phyloP scores from a whole-genome alignment of 345 rosid genomes.

The Turritis glabra region DNA sequence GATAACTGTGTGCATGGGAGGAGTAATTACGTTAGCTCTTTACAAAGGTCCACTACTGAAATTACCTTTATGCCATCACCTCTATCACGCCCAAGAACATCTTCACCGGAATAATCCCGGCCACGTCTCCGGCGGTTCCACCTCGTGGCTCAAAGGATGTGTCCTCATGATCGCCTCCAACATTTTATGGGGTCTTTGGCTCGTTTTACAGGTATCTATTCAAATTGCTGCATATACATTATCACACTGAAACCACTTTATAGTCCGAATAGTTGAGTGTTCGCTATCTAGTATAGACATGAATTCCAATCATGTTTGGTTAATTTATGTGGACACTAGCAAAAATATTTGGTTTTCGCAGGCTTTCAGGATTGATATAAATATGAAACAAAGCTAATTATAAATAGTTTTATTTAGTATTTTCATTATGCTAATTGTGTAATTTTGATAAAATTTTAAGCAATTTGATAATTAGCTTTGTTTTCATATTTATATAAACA shows the following conservation, averaged over 20 bases:
- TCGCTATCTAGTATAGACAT: too few species aligned
- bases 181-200: slow-evolving; percentile 76
- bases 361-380: too few species aligned
- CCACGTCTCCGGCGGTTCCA: slow-evolving; percentile 46
- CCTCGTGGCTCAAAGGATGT: slow-evolving; percentile 81
- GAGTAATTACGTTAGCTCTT: slow-evolving; percentile 65
- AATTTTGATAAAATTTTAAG: background rate
- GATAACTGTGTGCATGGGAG: slow-evolving; percentile 61
- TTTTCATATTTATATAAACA: slow-evolving; percentile 30
- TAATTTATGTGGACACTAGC: too few species aligned
- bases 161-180: slow-evolving; percentile 79
- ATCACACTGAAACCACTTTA: background rate
- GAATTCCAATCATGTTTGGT: too few species aligned
- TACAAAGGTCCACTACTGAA: slow-evolving; percentile 73
- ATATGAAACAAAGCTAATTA: too few species aligned
- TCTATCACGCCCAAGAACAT: slow-evolving; percentile 31
- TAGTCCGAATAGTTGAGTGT: background rate
- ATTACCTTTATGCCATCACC: slow-evolving; percentile 44
- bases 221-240: slow-evolving; percentile 1
- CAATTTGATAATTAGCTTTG: background rate
- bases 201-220: slow-evolving; percentile 70
- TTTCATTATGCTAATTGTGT: background rate
- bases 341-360: too few species aligned
- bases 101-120: slow-evolving; percentile 17
- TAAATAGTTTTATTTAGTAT: background rate